Conservation (phyloP, 2,329 filamentous ascomycete genomes). For the Septoria petroselini region DNA sequence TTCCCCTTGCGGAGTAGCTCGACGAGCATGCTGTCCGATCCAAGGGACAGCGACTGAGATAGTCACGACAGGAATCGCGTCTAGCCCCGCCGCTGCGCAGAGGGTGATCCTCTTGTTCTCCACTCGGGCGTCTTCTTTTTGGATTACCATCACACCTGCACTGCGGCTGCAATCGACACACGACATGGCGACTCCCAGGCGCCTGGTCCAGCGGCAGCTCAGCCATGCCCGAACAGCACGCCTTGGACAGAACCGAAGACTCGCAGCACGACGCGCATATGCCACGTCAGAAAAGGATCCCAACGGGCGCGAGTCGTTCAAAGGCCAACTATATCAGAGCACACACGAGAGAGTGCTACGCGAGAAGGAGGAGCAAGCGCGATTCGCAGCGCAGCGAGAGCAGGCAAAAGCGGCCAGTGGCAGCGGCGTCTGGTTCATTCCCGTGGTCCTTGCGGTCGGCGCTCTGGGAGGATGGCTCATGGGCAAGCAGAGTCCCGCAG, state of each 20-base stretch:
- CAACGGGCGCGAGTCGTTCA: slow-evolving; percentile 50
- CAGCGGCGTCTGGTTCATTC: slow-evolving; percentile 33
- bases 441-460: slow-evolving; percentile 49
- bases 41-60: too few species aligned
- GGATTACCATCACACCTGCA: too few species aligned
- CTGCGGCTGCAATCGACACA: too few species aligned
- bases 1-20: too few species aligned
- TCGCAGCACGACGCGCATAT: slow-evolving; percentile 35
- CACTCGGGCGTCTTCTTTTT: too few species aligned
- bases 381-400: slow-evolving; percentile 44
- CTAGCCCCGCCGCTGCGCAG: too few species aligned
- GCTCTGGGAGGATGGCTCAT: slow-evolving; percentile 55
- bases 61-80: too few species aligned
- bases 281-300: slow-evolving; percentile 40
- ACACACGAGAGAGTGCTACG: slow-evolving; percentile 57
- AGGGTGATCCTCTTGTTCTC: too few species aligned
- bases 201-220: slow-evolving; percentile 23
- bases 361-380: slow-evolving; percentile 56
- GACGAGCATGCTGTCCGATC: too few species aligned
- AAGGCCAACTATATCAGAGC: slow-evolving; percentile 61
- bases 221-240: slow-evolving; percentile 14
- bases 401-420: slow-evolving; percentile 32
- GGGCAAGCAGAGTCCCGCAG: slow-evolving; percentile 50
- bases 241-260: slow-evolving; percentile 10
- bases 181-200: slow-evolving; percentile 30